Evolutionary conservation across 2,329 filamentous ascomycete genomes (phyloP), one percentile per base, ranked within the genome.

Genomic region (Penicillium capsulatum): DNA sequence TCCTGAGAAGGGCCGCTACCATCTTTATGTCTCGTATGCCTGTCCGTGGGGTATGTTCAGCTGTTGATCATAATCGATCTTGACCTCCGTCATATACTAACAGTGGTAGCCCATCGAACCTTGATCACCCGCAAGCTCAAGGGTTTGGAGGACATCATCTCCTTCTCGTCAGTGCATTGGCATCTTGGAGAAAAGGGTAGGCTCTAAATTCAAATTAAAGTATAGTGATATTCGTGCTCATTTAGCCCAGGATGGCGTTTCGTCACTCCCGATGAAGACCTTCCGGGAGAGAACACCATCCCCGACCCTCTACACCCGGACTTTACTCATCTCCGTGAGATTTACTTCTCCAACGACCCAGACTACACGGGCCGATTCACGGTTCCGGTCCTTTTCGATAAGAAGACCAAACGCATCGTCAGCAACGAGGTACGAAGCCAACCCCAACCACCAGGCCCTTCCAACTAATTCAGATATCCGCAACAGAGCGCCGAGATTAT

Each of bases 1-100:
- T 4, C 78, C 88, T 1, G 91, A 97, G 69, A 87, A 86, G 68
- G 87, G 78, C 37, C 78, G 92, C 40, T 98, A 98, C 65, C 92
- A 98, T 68, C 80, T 98, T 55, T 98, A 91, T 62, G 84, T 95
- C 52, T 91, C 84, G 57, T 95, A 94, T 67, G 90, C 90, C 5
- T 96, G 90, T 66, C 90, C 90, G 3, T 96, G 90, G 90, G 83
- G 74, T 76, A 57, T 42, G 58, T 24, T 3, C 20, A 4, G 36
- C 14, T 22, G 26, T 30, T 11, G n/a, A n/a, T n/a, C 16, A 20
- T 19, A 7, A 29, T n/a, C 4, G 13, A 16, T 16, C 9, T 26
- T n/a, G n/a, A n/a, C n/a, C n/a, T 22, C 19, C 9, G 19, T 6
- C 6, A 28, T 28, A n/a, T 14, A 28, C 26, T 28, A 11, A 28